Evolutionary conservation across 1,139 yeast genomes (phyloP).

Genomic region (Geotrichum reessii): DNA sequence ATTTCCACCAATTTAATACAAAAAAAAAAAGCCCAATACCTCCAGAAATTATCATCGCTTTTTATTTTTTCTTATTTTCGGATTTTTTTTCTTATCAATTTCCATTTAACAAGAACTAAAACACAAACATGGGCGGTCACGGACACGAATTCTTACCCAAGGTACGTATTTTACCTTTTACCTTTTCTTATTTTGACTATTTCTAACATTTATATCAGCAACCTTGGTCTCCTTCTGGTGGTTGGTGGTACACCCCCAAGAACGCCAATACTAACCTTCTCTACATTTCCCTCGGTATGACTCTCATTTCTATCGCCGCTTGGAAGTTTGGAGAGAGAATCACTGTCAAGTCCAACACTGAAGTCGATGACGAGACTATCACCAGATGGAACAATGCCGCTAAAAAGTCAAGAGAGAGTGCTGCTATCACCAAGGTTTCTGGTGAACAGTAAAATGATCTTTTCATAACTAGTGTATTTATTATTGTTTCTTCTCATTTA

Average conservation of each 20-base stretch:
- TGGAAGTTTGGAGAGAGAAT: constrained; percentile 33
- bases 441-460: constrained; percentile 12
- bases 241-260: constrained; percentile 43
- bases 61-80: neutral
- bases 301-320: constrained; percentile 31
- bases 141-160: constrained; percentile 16
- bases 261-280: constrained; percentile 40
- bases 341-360: constrained; percentile 29
- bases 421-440: constrained; percentile 28
- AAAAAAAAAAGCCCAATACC: neutral
- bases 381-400: constrained; percentile 39
- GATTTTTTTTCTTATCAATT: neutral
- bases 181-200: neutral
- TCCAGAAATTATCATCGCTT: neutral
- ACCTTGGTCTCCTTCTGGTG: constrained; percentile 40
- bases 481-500: neutral
- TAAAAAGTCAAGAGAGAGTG: constrained; percentile 34
- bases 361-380: constrained; percentile 35
- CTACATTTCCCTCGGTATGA: constrained; percentile 33
- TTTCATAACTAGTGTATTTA: neutral
- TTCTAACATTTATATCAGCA: constrained; percentile 22
- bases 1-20: neutral
- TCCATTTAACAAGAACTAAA: neutral
- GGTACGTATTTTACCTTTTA: constrained; percentile 1
- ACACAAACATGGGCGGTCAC: constrained; percentile 15